Evolutionary conservation across 768 basidiomycete species (phyloP).

Genomic region (Tricholoma saponaceum): DNA sequence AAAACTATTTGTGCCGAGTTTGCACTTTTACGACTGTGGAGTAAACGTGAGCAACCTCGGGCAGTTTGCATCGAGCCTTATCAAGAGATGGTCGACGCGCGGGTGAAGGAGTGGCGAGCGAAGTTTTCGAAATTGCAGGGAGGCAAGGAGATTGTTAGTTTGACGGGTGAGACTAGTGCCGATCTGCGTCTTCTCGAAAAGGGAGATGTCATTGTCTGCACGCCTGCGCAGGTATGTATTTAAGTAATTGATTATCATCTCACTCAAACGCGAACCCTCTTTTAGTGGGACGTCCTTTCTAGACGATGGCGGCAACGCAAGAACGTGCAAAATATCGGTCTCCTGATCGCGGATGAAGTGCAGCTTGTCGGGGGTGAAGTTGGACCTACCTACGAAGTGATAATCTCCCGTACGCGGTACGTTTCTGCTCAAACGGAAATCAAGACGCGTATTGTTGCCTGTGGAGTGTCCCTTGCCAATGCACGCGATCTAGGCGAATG

Average conservation of each 20-base stretch:
- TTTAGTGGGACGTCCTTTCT: slow-evolving; percentile 92
- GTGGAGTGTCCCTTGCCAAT: slow-evolving; percentile 92
- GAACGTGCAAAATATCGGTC: slow-evolving; percentile 89
- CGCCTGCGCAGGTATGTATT: slow-evolving; percentile 74
- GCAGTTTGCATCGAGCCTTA: slow-evolving; percentile 97
- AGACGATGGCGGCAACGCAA: slow-evolving; percentile 95
- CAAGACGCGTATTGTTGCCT: slow-evolving; percentile 92
- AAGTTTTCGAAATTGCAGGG: slow-evolving; percentile 84
- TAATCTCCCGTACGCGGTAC: slow-evolving; percentile 95
- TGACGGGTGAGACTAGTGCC: slow-evolving; percentile 92
- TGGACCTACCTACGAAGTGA: slow-evolving; percentile 94
- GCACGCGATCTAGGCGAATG: slow-evolving; percentile 95
- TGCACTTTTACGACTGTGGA: slow-evolving; percentile 93
- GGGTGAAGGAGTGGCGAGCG: slow-evolving; percentile 82
- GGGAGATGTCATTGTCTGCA: slow-evolving; percentile 91
- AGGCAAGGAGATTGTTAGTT: slow-evolving; percentile 88
- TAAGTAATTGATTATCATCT: not conserved
- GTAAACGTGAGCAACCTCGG: slow-evolving; percentile 71
- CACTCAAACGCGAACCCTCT: not conserved
- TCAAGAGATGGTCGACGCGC: slow-evolving; percentile 94
- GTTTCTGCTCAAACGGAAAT: slow-evolving; percentile 91
- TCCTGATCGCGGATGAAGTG: slow-evolving; percentile 93
- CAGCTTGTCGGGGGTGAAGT: slow-evolving; percentile 94
- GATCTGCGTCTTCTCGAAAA: slow-evolving; percentile 88
- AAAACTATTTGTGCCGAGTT: slow-evolving; percentile 99